Conservation (phyloP, 495 filamentous ascomycete species). For the Terfezia boudieri region DNA sequence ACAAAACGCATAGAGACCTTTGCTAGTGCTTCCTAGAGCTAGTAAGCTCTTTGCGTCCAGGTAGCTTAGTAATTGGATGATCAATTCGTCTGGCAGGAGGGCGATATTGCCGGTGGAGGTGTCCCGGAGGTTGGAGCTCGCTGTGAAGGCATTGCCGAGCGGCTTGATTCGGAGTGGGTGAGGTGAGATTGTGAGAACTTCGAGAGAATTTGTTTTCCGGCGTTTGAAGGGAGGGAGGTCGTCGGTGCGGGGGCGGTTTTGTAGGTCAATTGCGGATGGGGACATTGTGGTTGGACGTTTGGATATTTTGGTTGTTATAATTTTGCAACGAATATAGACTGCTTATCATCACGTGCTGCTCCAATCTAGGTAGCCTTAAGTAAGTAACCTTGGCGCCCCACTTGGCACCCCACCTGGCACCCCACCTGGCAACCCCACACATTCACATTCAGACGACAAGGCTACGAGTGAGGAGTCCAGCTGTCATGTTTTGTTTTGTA, state of each 20-base stretch:
- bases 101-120: slow-evolving; percentile 38
- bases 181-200: slow-evolving; percentile 31
- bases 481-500: no score
- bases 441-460: no score
- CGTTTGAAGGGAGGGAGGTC: slow-evolving; percentile 7
- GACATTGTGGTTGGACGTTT: no score
- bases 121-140: slow-evolving; percentile 39
- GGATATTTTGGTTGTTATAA: no score
- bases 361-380: no score
- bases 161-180: slow-evolving; percentile 81
- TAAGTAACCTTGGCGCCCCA: no score
- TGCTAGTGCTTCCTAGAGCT: slow-evolving; percentile 58
- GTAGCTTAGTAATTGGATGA: slow-evolving; percentile 51
- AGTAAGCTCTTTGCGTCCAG: slow-evolving; percentile 42
- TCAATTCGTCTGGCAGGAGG: slow-evolving; percentile 56
- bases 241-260: neutral
- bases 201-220: slow-evolving; percentile 1
- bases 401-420: no score
- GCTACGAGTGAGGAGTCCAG: no score
- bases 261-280: no score
- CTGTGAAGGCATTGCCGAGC: slow-evolving; percentile 59
- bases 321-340: no score
- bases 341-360: no score
- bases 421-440: no score
- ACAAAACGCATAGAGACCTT: slow-evolving; percentile 70